Conservation (phyloP, 2,329 filamentous ascomycete species). For the Beauveria asiatica region DNA sequence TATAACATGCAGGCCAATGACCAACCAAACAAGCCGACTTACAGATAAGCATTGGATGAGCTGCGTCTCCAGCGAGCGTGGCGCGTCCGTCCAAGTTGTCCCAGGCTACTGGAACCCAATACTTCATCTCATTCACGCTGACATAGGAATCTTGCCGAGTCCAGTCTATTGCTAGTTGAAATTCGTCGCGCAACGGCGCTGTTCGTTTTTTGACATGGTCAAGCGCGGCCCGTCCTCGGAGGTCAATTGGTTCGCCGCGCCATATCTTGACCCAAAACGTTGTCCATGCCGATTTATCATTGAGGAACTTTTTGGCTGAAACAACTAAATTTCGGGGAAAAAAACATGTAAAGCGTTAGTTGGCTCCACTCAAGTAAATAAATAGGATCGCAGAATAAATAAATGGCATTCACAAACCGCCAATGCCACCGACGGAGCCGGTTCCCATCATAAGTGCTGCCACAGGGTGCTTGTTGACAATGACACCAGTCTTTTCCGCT, state of each 20-base stretch:
- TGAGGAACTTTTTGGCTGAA: slow-evolving; percentile 17
- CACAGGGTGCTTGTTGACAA: slow-evolving; percentile 24
- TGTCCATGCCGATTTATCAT: slow-evolving; percentile 22
- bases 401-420: slow-evolving; percentile 18
- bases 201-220: slow-evolving; percentile 21
- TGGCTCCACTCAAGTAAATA: background rate
- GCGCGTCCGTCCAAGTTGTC: slow-evolving; percentile 23
- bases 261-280: slow-evolving; percentile 29
- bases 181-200: slow-evolving; percentile 20
- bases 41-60: slow-evolving; percentile 37
- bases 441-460: slow-evolving; percentile 22
- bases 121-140: slow-evolving; percentile 28
- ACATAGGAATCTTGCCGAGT: slow-evolving; percentile 23
- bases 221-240: slow-evolving; percentile 29
- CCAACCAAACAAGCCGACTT: slow-evolving; percentile 9
- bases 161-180: slow-evolving; percentile 26
- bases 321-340: slow-evolving; percentile 14
- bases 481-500: slow-evolving; percentile 18
- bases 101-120: slow-evolving; percentile 26
- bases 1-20: background rate
- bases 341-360: background rate
- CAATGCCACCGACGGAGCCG: slow-evolving; percentile 20
- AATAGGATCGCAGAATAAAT: too few relatives aligned
- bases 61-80: slow-evolving; percentile 32
- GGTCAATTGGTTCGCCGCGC: slow-evolving; percentile 17